These are phyloP conservation scores for Aspergillus awamori DNA, from an alignment of 2,329 filamentous ascomycete genomes.

Conservation along the genomic window DNA sequence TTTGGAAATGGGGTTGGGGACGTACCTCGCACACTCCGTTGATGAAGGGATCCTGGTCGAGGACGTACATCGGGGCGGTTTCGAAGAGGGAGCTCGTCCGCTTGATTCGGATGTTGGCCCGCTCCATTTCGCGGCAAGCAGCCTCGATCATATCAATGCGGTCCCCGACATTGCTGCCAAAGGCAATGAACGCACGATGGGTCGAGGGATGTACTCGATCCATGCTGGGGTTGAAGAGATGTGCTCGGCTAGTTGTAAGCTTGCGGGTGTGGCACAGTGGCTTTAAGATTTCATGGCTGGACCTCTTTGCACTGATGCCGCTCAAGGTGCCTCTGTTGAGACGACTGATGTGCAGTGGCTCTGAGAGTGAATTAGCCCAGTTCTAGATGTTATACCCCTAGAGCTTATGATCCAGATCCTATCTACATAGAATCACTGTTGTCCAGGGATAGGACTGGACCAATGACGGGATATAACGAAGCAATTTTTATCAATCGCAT, in stretches of 20 bases:
- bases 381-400: background rate
- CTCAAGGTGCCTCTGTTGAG: background rate
- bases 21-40: slow-evolving; percentile 91
- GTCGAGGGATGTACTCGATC: slow-evolving; percentile 17
- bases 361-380: background rate
- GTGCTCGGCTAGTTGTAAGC: slow-evolving; percentile 17
- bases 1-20: slow-evolving; percentile 23
- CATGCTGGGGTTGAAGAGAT: slow-evolving; percentile 23
- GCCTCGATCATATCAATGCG: slow-evolving; percentile 81
- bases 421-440: background rate
- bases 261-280: background rate
- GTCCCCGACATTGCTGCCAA: slow-evolving; percentile 92
- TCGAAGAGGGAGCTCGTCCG: slow-evolving; percentile 90
- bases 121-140: slow-evolving; percentile 77
- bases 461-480: background rate
- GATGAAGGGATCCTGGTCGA: slow-evolving; percentile 83
- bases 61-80: slow-evolving; percentile 94
- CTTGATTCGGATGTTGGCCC: slow-evolving; percentile 70
- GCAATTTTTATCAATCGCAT: background rate
- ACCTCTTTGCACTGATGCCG: background rate
- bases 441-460: background rate
- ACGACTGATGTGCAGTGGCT: background rate
- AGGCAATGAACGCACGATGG: slow-evolving; percentile 72
- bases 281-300: slow-evolving; percentile 14
- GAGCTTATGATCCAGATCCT: background rate